Conservation (phyloP, 164 flowering plant genomes). For the Magnolia kwangsiensis region DNA sequence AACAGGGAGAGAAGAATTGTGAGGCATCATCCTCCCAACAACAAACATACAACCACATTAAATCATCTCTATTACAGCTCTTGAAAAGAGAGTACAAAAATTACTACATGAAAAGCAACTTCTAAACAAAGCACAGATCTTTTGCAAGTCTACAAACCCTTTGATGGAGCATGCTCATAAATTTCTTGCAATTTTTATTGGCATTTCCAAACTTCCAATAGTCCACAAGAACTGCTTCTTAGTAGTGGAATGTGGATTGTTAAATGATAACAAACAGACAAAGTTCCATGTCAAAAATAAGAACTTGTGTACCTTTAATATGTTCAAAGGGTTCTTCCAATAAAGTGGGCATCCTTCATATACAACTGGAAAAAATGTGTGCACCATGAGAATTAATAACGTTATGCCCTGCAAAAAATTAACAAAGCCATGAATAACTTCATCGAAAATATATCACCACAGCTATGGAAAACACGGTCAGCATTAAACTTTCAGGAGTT, state of each 20-base stretch:
- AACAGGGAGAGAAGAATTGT: too few relatives aligned
- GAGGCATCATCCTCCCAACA: too few relatives aligned
- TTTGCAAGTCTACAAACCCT: not conserved
- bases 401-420: slow-evolving; percentile 59
- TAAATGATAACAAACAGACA: not conserved
- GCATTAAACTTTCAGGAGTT: not conserved
- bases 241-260: not conserved
- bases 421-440: not conserved
- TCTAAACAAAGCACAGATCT: not conserved
- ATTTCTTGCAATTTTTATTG: too few relatives aligned
- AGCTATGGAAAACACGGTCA: not conserved
- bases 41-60: too few relatives aligned
- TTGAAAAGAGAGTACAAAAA: not conserved
- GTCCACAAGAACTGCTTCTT: not conserved
- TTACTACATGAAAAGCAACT: not conserved
- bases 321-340: slow-evolving; percentile 59
- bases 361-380: slow-evolving; percentile 65
- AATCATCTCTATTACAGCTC: not conserved
- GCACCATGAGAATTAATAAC: slow-evolving; percentile 48
- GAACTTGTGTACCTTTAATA: slow-evolving; percentile 50
- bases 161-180: not conserved
- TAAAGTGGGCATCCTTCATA: slow-evolving; percentile 71
- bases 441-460: not conserved
- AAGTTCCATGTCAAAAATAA: not conserved
- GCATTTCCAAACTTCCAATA: too few relatives aligned